Conservation (phyloP, 2,329 filamentous ascomycete genomes). For the Claviceps arundinis region DNA sequence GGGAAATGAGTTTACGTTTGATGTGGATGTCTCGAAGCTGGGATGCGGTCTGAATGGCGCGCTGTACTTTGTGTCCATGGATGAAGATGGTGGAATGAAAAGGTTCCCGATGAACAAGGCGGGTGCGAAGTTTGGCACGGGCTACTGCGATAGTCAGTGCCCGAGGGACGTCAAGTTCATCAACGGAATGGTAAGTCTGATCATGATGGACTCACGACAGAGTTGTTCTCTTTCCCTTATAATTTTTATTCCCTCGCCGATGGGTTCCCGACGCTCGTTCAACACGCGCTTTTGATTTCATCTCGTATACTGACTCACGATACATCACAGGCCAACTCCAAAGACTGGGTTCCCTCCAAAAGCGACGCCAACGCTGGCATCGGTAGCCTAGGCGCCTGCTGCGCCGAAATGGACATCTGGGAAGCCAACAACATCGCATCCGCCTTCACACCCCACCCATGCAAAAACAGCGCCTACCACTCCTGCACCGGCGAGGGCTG, state of each 20-base stretch:
- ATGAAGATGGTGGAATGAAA: constrained; percentile 39
- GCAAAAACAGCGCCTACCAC: constrained; percentile 34
- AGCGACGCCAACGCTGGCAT: constrained; percentile 42
- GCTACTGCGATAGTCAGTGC: constrained; percentile 39
- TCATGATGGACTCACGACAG: too few species aligned
- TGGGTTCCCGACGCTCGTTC: too few species aligned
- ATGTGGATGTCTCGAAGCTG: constrained; percentile 43
- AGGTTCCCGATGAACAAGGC: constrained; percentile 38
- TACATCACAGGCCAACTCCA: constrained; percentile 20
- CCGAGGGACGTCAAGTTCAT: constrained; percentile 24
- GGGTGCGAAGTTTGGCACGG: constrained; percentile 47
- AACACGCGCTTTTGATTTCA: neutral
- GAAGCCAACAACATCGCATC: constrained; percentile 54
- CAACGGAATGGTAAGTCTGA: neutral
- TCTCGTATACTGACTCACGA: too few species aligned
- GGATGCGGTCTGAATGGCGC: constrained; percentile 61
- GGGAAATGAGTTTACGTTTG: neutral
- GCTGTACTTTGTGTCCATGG: constrained; percentile 53
- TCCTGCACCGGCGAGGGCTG: constrained; percentile 38
- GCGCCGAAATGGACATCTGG: constrained; percentile 49
- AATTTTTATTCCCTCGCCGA: neutral
- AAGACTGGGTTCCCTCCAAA: constrained; percentile 35
- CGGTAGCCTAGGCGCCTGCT: constrained; percentile 42
- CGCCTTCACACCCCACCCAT: constrained; percentile 54
- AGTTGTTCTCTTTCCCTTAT: neutral